phyloP scores from a whole-genome alignment of 768 basidiomycete species.

The Tulasnella sp. region DNA sequence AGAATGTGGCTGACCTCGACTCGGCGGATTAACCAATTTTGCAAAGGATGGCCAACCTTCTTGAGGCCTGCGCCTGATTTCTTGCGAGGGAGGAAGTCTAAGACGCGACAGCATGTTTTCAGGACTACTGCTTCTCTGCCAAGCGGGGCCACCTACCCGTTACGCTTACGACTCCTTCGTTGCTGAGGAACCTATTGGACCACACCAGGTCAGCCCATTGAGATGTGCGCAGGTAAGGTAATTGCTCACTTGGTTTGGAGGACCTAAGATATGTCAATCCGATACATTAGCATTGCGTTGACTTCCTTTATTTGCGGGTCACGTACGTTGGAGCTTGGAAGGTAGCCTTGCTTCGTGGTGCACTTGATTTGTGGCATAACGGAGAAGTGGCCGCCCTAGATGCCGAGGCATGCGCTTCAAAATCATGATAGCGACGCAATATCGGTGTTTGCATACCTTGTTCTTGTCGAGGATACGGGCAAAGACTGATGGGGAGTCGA shows the following conservation, averaged over 20 bases:
- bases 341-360: constrained; percentile 72
- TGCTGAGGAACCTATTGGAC: constrained; percentile 60
- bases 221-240: background rate
- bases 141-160: constrained; percentile 45
- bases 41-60: constrained; percentile 47
- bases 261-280: constrained; percentile 41
- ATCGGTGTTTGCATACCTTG: constrained; percentile 38
- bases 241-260: constrained; percentile 66
- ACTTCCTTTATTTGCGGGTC: constrained; percentile 8
- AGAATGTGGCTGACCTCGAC: constrained; percentile 47
- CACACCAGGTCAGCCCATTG: background rate
- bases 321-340: constrained; percentile 71
- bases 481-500: constrained; percentile 89
- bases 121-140: background rate
- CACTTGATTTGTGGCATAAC: constrained; percentile 66
- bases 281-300: background rate
- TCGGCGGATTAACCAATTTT: constrained; percentile 78
- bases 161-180: constrained; percentile 75
- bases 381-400: constrained; percentile 81
- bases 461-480: constrained; percentile 83
- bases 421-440: background rate
- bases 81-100: constrained; percentile 74
- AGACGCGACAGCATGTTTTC: background rate
- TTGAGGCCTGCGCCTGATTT: constrained; percentile 29
- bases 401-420: constrained; percentile 7